Conservation (phyloP, 164 flowering plant genomes). For the Pachysandra terminalis region DNA sequence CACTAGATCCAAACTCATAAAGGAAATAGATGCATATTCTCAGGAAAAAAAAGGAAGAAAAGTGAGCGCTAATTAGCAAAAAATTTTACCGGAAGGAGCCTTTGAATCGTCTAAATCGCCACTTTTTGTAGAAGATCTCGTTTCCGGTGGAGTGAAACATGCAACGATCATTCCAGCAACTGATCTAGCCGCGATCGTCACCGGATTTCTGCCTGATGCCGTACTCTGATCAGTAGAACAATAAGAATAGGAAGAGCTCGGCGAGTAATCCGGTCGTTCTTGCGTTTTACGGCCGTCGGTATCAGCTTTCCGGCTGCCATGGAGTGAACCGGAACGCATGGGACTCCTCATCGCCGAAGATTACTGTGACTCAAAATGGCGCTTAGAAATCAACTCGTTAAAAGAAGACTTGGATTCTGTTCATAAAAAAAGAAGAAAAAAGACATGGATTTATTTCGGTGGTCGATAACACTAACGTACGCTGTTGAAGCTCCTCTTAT, state of each 20-base stretch:
- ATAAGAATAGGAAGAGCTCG: constrained; percentile 19
- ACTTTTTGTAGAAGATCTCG: constrained; percentile 5
- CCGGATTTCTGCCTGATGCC: constrained; percentile 27
- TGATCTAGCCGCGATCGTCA: constrained; percentile 37
- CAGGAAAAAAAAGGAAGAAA: neutral
- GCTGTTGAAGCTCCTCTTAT: constrained; percentile 9
- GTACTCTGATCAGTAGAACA: constrained; percentile 13
- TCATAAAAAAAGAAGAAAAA: too few species aligned
- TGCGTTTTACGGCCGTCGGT: constrained; percentile 23
- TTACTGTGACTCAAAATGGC: constrained; percentile 1
- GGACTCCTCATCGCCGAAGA: constrained; percentile 16
- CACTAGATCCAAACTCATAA: neutral
- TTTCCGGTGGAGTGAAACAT: constrained; percentile 70
- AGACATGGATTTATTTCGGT: constrained; percentile 5
- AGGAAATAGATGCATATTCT: neutral
- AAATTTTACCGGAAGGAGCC: constrained; percentile 30
- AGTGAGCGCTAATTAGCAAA: neutral
- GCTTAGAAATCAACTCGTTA: constrained; percentile 7
- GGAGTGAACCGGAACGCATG: neutral
- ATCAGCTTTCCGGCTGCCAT: constrained; percentile 26
- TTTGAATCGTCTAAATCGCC: constrained; percentile 24
- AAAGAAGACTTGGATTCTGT: constrained; percentile 20
- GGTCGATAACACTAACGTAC: constrained; percentile 10
- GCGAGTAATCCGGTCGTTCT: constrained; percentile 22
- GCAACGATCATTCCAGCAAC: constrained; percentile 42